Evolutionary conservation across 176 grass and related monocot genomes (phyloP), one percentile per base, ranked within the genome.

Genomic region (Calamus simplicifolius): DNA sequence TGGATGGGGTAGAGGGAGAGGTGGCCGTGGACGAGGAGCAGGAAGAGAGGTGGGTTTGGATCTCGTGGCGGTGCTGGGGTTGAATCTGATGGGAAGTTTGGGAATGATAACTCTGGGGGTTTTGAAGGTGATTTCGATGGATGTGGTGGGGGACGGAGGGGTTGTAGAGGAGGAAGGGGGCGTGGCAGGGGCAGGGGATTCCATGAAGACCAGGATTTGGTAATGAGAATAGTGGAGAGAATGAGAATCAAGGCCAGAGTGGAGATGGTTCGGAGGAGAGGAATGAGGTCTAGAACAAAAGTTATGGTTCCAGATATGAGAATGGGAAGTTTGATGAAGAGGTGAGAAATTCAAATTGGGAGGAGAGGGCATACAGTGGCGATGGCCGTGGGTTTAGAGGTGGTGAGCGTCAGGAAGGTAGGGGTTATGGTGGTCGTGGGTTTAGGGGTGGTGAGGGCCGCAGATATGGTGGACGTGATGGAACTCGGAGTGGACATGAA

Each of bases 141-240:
- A 43, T 8, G 35, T 43, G 8, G 63, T 26, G 26, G 50, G 5
- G 63, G 63, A 27, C 26, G 25, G 28, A 27, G 15, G 18, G 52
- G 28, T 14, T 52, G 27, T 7, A 68, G 65, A 56, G 65, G 65
- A 21, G 65, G 52, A 68, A 55, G 65, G 29, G 65, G 65, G 29
- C 65, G 51, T 38, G 50, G 65, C 38, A 68, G 27, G 4, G 65
- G 49, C n/a, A 56, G 65, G 51, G 65, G 65, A 6, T 68, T 56
- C 51, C 25, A 68, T 29, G 51, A 68, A 21, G 52, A 18, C 18
- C 52, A 5, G 52, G 65, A 23, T 56, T 56, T 68, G 29, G 31
- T 21, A 29, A 38, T 12, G 63, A 18, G 15, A 29, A 51, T 27
- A 49, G 27, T 17, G 64, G 8, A 5, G 64, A 8, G 5, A 18